Percentiles rank a stretch among this genome's conserved stretches.
phyloP scores from a whole-genome alignment of 2,329 filamentous ascomycete genomes.

The Beauveria pseudobassiana region DNA sequence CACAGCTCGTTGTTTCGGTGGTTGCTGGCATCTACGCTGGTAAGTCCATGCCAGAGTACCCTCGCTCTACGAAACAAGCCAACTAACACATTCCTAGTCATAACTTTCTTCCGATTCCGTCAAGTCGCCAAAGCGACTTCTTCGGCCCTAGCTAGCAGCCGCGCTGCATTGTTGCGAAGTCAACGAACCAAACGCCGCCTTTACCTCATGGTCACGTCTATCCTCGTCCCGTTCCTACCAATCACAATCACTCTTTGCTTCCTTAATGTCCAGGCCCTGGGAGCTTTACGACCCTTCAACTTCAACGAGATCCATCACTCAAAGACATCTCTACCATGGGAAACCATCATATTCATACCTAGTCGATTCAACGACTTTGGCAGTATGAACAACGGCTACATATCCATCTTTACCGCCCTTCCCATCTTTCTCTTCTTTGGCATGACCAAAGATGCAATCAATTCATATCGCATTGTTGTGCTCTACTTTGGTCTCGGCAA shows the following conservation, averaged over 20 bases:
- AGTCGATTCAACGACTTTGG: constrained; percentile 32
- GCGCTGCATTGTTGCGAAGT: constrained; percentile 32
- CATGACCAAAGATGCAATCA: constrained; percentile 44
- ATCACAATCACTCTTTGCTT: constrained; percentile 34
- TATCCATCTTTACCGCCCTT: constrained; percentile 38
- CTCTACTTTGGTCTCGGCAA: constrained; percentile 34
- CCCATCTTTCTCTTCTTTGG: constrained; percentile 49
- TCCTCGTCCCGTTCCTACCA: constrained; percentile 45
- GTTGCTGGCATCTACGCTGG: constrained; percentile 40
- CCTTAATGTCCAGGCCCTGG: constrained; percentile 30
- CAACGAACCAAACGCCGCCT: constrained; percentile 44
- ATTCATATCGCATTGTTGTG: constrained; percentile 36
- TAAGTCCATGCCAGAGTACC: constrained; percentile 24
- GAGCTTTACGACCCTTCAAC: constrained; percentile 28
- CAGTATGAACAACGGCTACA: constrained; percentile 40
- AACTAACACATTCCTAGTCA: constrained; percentile 22
- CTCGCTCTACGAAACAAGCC: too few species aligned
- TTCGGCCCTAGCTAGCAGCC: constrained; percentile 33
- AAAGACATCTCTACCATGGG: constrained; percentile 31
- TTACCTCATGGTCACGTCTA: constrained; percentile 47
- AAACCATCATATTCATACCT: constrained; percentile 38
- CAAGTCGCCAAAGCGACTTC: constrained; percentile 35
- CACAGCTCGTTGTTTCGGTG: constrained; percentile 35
- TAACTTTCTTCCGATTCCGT: constrained; percentile 41
- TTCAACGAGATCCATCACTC: constrained; percentile 35